Evolutionary conservation across 1,284 basidiomycete genomes (phyloP).

Genomic region (Ganoderma lingzhi): DNA sequence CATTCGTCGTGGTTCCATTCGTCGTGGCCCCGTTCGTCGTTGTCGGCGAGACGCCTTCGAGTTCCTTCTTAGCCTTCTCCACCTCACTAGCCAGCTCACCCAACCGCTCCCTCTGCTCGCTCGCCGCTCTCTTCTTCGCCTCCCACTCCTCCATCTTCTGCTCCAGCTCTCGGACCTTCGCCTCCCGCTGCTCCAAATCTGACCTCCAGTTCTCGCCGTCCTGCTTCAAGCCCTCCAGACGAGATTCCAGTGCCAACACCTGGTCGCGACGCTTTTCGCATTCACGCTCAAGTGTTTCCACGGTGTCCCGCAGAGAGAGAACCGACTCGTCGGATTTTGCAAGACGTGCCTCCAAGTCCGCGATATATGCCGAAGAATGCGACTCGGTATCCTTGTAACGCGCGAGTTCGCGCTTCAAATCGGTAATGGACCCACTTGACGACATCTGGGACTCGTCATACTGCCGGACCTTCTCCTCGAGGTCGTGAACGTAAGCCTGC

Average conservation of each 20-base stretch:
- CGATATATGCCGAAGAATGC: slow-evolving; percentile 82
- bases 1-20: slow-evolving; percentile 35
- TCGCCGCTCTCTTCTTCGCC: slow-evolving; percentile 69
- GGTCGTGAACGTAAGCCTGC: slow-evolving; percentile 89
- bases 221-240: slow-evolving; percentile 73
- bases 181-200: slow-evolving; percentile 86
- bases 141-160: slow-evolving; percentile 80
- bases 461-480: slow-evolving; percentile 89
- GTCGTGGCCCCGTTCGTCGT: slow-evolving; percentile 36
- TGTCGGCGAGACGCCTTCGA: slow-evolving; percentile 50
- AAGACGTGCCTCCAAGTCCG: slow-evolving; percentile 88
- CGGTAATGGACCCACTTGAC: slow-evolving; percentile 80
- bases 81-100: slow-evolving; percentile 74
- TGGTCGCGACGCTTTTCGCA: slow-evolving; percentile 75
- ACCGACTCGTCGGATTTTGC: slow-evolving; percentile 83
- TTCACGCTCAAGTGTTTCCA: slow-evolving; percentile 84
- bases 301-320: slow-evolving; percentile 68
- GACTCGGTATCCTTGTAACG: slow-evolving; percentile 81
- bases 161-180: slow-evolving; percentile 78
- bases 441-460: slow-evolving; percentile 82
- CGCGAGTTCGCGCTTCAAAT: slow-evolving; percentile 85
- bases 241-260: slow-evolving; percentile 73
- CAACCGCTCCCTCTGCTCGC: slow-evolving; percentile 69
- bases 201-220: slow-evolving; percentile 79
- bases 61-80: slow-evolving; percentile 70